phyloP scores from a whole-genome alignment of 352 stramenopile genomes.

The Phytopythium oedochilum region DNA sequence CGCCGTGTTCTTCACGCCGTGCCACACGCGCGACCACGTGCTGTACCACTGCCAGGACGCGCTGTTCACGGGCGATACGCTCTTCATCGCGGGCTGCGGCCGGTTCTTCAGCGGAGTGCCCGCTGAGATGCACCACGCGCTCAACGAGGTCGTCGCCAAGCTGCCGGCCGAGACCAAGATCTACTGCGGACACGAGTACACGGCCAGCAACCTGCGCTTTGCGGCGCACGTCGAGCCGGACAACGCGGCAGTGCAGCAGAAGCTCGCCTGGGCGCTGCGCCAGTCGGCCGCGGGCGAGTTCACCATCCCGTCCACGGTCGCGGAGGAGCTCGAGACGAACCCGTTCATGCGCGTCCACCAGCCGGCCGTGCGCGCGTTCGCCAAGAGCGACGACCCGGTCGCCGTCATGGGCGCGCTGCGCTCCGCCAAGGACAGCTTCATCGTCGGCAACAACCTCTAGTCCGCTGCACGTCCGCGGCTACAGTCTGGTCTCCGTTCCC shows the following conservation, averaged over 20 bases:
- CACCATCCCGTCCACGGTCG: slow-evolving; percentile 88
- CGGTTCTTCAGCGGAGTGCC: slow-evolving; percentile 81
- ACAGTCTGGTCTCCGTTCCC: no score
- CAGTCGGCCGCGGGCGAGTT: slow-evolving; percentile 36
- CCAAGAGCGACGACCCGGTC: slow-evolving; percentile 29
- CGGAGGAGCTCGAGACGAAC: slow-evolving; percentile 68
- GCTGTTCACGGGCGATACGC: slow-evolving; percentile 91
- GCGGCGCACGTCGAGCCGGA: slow-evolving; percentile 86
- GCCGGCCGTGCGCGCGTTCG: slow-evolving; percentile 47
- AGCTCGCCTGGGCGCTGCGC: slow-evolving; percentile 50
- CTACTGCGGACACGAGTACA: slow-evolving; percentile 94
- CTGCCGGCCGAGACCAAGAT: slow-evolving; percentile 71
- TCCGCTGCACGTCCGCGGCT: no score
- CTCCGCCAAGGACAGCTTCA: slow-evolving; percentile 56
- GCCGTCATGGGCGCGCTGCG: slow-evolving; percentile 58
- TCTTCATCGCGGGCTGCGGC: slow-evolving; percentile 90
- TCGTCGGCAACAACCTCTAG: slow-evolving; percentile 30
- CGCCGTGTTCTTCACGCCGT: slow-evolving; percentile 82
- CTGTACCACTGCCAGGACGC: slow-evolving; percentile 61
- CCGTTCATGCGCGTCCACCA: slow-evolving; percentile 75
- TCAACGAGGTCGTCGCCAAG: slow-evolving; percentile 72
- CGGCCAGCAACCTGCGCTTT: slow-evolving; percentile 86
- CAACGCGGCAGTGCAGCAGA: slow-evolving; percentile 67
- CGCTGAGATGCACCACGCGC: slow-evolving; percentile 80
- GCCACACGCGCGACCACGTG: slow-evolving; percentile 90